Evolutionary conservation across 2,329 filamentous ascomycete genomes (phyloP), one percentile per base, ranked within the genome.

Genomic region (Aspergillus sp.): DNA sequence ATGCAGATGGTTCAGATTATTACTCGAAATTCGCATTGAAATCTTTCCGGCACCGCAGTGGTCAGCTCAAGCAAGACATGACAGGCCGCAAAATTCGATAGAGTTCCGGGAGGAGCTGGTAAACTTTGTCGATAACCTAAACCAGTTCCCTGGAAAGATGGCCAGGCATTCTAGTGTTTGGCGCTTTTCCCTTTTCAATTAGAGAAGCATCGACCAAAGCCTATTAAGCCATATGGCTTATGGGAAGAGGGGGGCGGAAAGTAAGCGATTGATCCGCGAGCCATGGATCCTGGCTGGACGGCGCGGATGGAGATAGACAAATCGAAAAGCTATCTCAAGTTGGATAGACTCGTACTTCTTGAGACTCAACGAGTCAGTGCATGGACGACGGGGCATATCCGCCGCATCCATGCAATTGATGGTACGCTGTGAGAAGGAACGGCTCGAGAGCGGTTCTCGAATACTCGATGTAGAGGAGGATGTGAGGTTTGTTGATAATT

Each of bases 181-280:
- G 25, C 19, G 19, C 54, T 31, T 48, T 56, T n/a, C 54, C 54
- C 13, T 48, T 56, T 41, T 46, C 54, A 41, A 56, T 41, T 23
- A 17, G 28, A 25, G 45, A 25, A 23, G 7, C n/a, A 4, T n/a
- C 34, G 22, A 3, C 22, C 34, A 23, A 49, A 54, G n/a, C 28
- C 43, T 48, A 59, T 41, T 41, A n/a, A 49, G 57, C 57, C 57
- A 53, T 50, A 47, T 59, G 50, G 56, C 57, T 38, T 50, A 47
- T 59, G 50, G 38, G 7, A 19, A 58, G 23, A 47, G 30, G 49
- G 8, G 19, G 45, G 25, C 34, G 48, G 49, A 17, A 53, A 38
- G 41, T 41, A 30, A 28, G 51, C 23, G 17, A 43, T 43, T 51
- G 38, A 56, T 46, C 53, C 52, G 46, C 46, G 41, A 56, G 52